Evolutionary conservation across 2,329 filamentous ascomycete genomes (phyloP).

Genomic region (Ophiostoma perfectum): DNA sequence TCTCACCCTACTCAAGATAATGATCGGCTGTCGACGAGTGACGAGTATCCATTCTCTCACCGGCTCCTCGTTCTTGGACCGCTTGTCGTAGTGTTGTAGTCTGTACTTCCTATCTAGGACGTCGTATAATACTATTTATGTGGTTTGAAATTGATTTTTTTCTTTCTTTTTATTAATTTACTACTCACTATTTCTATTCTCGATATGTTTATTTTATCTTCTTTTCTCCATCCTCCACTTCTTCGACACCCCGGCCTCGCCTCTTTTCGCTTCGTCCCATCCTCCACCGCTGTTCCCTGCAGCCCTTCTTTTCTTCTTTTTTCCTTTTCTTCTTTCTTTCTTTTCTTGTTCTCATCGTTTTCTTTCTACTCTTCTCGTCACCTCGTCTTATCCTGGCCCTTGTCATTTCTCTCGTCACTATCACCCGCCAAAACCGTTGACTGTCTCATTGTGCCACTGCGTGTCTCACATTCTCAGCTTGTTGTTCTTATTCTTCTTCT

Average conservation of each 20-base stretch:
- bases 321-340: not conserved
- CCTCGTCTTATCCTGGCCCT: no score
- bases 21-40: no score
- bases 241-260: not conserved
- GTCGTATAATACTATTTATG: no score
- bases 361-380: not conserved
- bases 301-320: not conserved
- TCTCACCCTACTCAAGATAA: no score
- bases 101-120: no score
- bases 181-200: not conserved
- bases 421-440: constrained; percentile 8
- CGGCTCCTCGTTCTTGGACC: no score
- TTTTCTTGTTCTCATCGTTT: not conserved
- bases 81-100: no score
- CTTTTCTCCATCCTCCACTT: not conserved
- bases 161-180: not conserved
- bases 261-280: not conserved
- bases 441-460: constrained; percentile 12
- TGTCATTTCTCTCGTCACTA: not conserved
- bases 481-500: not conserved
- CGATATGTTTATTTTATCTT: not conserved
- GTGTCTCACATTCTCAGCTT: constrained; percentile 6
- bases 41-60: no score
- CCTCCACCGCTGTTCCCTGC: constrained; percentile 6
- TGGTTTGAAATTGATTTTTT: no score